Evolutionary conservation across 352 stramenopile genomes (phyloP), one percentile per base, ranked within the genome.

Genomic region (Pythium monospermum): DNA sequence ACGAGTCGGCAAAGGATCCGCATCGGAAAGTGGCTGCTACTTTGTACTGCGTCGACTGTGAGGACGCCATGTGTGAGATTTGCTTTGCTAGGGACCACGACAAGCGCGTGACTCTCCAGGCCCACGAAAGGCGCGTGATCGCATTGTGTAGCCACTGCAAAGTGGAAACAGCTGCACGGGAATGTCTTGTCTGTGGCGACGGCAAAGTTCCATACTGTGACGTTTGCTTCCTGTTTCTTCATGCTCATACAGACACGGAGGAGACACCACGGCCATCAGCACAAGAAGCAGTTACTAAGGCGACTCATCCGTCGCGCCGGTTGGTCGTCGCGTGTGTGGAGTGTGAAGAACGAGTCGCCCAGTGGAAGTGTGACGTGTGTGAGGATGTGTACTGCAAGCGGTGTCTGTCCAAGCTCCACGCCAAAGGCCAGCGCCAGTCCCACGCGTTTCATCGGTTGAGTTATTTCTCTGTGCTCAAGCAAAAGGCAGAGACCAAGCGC

Each of bases 271-370:
- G n/a, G n/a, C n/a, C n/a, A n/a, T n/a, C n/a, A n/a, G n/a, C n/a
- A n/a, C 19, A 6, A 25, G 22, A 42, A 10, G 42, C 13, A 11
- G 15, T 25, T 26, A 33, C 6, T 13, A 61, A 56, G 11, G 35
- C 42, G 0, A 45, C 45, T 6, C 79, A 90, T 49, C 59, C 60
- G 2, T 88, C 60, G 30, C 60, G 66, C 36, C 6, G 65, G 16
- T 49, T 87, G 10, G 76, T 90, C 8, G 74, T 90, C 2, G 83
- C 84, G 66, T 90, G 79, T 36, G 47, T 66, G 18, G 75, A 87
- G 35, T 90, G 79, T 37, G 64, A 68, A 4, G 40, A 59, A 4
- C 64, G 68, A 26, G 77, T 80, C 6, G 79, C 74, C 11, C 79
- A 90, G 57, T 90, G 79, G 79, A 55, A 60, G 6, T 90, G 79